Percentiles rank a stretch among this genome's conserved stretches.
phyloP scores from a whole-genome alignment of 495 filamentous ascomycete genomes.

The Annulohypoxylon maeteangense region DNA sequence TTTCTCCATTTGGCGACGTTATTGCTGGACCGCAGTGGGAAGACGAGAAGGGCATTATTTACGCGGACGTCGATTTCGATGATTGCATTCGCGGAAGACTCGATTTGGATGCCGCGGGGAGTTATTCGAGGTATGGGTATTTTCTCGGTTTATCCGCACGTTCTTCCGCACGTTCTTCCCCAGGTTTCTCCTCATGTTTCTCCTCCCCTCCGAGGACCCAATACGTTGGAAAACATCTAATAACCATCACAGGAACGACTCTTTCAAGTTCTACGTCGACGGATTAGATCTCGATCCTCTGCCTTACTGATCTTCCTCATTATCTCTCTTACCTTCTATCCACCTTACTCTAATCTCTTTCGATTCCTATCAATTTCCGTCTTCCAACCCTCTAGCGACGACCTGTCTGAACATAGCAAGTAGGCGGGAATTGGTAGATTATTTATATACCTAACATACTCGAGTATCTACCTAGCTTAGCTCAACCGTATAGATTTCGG shows the following conservation, averaged over 20 bases:
- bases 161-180: neutral
- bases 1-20: conserved; percentile 80
- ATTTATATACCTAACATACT: neutral
- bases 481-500: neutral
- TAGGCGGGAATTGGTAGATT: neutral
- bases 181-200: neutral
- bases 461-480: neutral
- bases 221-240: neutral
- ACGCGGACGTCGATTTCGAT: conserved; percentile 61
- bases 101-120: conserved; percentile 78
- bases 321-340: neutral
- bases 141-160: neutral
- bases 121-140: conserved; percentile 69
- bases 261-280: conserved; percentile 80
- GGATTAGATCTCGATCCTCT: conserved; percentile 79
- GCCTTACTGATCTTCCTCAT: conserved; percentile 58
- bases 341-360: neutral
- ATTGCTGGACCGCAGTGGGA: conserved; percentile 87
- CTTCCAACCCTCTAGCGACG: neutral
- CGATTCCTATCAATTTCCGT: neutral
- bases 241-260: conserved; percentile 68
- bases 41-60: conserved; percentile 65
- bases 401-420: conserved; percentile 6
- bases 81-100: conserved; percentile 65
- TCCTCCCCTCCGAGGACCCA: neutral